These are phyloP conservation scores for Nigrospora osmanthi DNA, from an alignment of 2,329 filamentous ascomycete genomes.

Conservation along the genomic window DNA sequence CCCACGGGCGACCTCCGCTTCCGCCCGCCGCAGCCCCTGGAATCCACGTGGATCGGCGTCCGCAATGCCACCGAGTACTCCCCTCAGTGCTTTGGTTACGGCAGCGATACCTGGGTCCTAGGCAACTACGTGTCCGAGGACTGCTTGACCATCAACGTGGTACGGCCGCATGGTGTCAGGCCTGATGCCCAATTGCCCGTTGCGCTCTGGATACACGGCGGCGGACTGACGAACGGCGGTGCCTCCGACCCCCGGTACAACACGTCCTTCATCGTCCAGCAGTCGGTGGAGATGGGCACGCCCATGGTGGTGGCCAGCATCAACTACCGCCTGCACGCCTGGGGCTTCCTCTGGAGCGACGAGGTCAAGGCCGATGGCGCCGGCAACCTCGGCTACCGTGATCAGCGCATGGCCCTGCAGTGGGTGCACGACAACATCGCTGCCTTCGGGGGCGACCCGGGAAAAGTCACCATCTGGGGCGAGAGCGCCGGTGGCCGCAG, in stretches of 20 bases:
- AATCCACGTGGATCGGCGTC: slow-evolving; percentile 30
- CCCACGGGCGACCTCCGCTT: slow-evolving; percentile 45
- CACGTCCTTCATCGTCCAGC: slow-evolving; percentile 37
- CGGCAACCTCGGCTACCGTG: slow-evolving; percentile 44
- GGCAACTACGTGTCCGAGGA: slow-evolving; percentile 31
- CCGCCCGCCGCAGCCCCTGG: slow-evolving; percentile 38
- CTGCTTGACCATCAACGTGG: slow-evolving; percentile 47
- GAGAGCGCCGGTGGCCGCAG: slow-evolving; percentile 36
- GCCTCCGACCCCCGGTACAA: slow-evolving; percentile 16
- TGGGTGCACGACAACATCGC: slow-evolving; percentile 45
- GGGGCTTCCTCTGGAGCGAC: slow-evolving; percentile 41
- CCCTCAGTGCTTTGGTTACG: slow-evolving; percentile 42
- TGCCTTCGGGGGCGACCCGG: slow-evolving; percentile 42
- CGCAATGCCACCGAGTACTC: slow-evolving; percentile 37
- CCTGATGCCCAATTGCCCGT: slow-evolving; percentile 26
- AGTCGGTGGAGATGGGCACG: not conserved
- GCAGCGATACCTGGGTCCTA: slow-evolving; percentile 21
- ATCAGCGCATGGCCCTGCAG: slow-evolving; percentile 40
- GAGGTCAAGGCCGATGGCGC: slow-evolving; percentile 38
- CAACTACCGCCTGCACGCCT: slow-evolving; percentile 31
- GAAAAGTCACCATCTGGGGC: slow-evolving; percentile 43
- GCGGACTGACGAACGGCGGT: slow-evolving; percentile 31
- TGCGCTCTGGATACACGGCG: slow-evolving; percentile 37
- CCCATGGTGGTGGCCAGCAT: slow-evolving; percentile 11
- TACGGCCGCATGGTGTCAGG: slow-evolving; percentile 34